Evolutionary conservation across 345 rosid genomes (phyloP).

Genomic region (Gossypium sturtianum): DNA sequence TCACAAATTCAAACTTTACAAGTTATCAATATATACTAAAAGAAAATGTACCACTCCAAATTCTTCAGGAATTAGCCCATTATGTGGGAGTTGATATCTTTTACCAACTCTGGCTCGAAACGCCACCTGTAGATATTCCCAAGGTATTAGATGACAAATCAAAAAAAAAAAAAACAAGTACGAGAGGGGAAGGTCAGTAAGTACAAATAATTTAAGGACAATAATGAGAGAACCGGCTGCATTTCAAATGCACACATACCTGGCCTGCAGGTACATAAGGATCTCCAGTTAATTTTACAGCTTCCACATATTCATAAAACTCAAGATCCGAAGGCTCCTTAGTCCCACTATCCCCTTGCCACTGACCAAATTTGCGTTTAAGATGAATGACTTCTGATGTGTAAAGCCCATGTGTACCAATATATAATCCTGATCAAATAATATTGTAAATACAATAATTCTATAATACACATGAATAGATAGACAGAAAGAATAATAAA

Average conservation of each 20-base stretch:
- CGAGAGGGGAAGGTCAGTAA: background rate
- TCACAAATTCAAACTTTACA: background rate
- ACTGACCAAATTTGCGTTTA: conserved; percentile 78
- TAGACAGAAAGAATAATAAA: background rate
- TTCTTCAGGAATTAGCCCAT: conserved; percentile 93
- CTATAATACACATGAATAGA: background rate
- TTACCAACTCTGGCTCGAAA: conserved; percentile 95
- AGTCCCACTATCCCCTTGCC: conserved; percentile 49
- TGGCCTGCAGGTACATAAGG: conserved; percentile 93
- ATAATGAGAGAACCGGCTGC: background rate
- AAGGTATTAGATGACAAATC: background rate
- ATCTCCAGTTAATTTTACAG: conserved; percentile 85
- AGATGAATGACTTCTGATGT: conserved; percentile 83
- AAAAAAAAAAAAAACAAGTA: background rate
- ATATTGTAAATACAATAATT: conserved; percentile 4
- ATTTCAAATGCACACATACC: conserved; percentile 30
- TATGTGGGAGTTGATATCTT: conserved; percentile 85
- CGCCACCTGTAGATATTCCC: conserved; percentile 52
- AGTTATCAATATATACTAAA: conserved; percentile 1
- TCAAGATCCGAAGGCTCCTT: conserved; percentile 55
- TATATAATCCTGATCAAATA: conserved; percentile 63
- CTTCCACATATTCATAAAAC: conserved; percentile 93
- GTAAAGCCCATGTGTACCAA: conserved; percentile 81
- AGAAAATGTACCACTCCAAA: conserved; percentile 84
- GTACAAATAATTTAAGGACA: background rate